Base-by-base conservation (phyloP, 2,329 filamentous ascomycete species). In the Aspergillus sergii region DNA sequence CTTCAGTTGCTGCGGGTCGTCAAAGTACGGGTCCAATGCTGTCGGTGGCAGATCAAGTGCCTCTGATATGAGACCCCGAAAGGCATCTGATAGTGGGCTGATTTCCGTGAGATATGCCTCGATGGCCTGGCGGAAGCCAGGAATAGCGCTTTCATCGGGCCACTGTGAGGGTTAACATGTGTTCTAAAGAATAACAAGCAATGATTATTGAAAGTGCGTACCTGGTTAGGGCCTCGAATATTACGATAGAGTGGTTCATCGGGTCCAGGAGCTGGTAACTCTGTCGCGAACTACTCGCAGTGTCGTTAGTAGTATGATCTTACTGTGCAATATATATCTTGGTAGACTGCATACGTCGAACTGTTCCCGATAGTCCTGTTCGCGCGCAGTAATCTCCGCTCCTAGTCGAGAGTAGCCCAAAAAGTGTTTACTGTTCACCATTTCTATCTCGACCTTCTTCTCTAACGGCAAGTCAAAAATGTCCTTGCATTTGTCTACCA, bases 361-460 rank as follows among this genome's bases (percentile, higher is more conserved):
- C 51, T 78, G 75, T 53, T 78, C 76, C 4, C 76, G 74, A 58
- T 75, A 66, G 58, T 78, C 76, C n/a, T 64, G 59, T 39, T 72
- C 75, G 4, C 72, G 63, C 0, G 75, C 73, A 0, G 76, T 78
- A 6, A 76, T 73, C 57, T 78, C 76, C 3, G 74, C 71, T 3
- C 75, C 75, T 1, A 78, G 69, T 36, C 70, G 69, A 3, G 75
- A 75, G 60, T 78, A 78, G 19, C 76, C 76, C 19, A 78, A 67
- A 30, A 78, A 78, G 58, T 78, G 76, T 34, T 73, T 75, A 60
- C 73, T 77, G 46, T 78, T 74, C 16, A 77, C 70, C 76, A 78
- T 84, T 66, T 80, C 81, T 2, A 84, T 82, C 45, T 83, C 77
- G 62, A 83, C 74, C 65, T 83, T 84, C 65, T 80, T 81, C 60